Evolutionary conservation across 176 grass and related monocot species (phyloP).

Genomic region (Thinopyrum elongatum): DNA sequence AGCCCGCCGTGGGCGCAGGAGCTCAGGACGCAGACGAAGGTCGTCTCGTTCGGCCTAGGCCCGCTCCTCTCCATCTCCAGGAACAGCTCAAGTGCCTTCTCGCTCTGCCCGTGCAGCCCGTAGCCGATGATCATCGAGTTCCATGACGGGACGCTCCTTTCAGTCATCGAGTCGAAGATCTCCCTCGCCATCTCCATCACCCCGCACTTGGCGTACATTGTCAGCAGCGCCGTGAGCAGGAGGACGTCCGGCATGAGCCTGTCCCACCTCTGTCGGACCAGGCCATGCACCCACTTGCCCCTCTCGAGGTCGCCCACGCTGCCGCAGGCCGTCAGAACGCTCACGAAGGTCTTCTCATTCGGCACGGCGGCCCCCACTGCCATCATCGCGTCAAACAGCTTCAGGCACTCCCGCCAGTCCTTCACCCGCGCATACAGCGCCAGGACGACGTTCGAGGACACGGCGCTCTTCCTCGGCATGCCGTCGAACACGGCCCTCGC

Average conservation of each 20-base stretch:
- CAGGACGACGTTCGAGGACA: conserved; percentile 60
- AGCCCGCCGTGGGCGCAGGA: conserved; percentile 59
- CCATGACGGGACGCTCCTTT: conserved; percentile 52
- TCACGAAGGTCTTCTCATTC: conserved; percentile 59
- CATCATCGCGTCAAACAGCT: conserved; percentile 51
- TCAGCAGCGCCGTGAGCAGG: conserved; percentile 49
- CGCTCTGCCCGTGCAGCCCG: conserved; percentile 49
- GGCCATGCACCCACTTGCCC: conserved; percentile 51
- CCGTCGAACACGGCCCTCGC: conserved; percentile 41
- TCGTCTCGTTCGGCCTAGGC: conserved; percentile 41
- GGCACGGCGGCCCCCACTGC: conserved; percentile 5
- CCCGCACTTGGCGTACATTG: conserved; percentile 71
- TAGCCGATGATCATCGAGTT: conserved; percentile 75
- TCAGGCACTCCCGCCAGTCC: conserved; percentile 58
- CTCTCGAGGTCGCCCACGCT: conserved; percentile 54
- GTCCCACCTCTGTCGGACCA: conserved; percentile 28
- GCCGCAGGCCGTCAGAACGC: conserved; percentile 49
- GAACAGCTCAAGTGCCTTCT: conserved; percentile 63
- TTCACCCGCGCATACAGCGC: conserved; percentile 46
- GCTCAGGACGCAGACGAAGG: conserved; percentile 64
- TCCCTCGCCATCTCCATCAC: conserved; percentile 38
- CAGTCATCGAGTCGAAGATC: conserved; percentile 53
- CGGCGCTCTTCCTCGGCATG: conserved; percentile 43
- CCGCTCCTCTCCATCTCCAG: conserved; percentile 60
- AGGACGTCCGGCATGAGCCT: conserved; percentile 46